Percentiles rank a stretch among this genome's conserved stretches.
Conservation (phyloP, 768 basidiomycete genomes). For the Lactifluus hygrophoroides region DNA sequence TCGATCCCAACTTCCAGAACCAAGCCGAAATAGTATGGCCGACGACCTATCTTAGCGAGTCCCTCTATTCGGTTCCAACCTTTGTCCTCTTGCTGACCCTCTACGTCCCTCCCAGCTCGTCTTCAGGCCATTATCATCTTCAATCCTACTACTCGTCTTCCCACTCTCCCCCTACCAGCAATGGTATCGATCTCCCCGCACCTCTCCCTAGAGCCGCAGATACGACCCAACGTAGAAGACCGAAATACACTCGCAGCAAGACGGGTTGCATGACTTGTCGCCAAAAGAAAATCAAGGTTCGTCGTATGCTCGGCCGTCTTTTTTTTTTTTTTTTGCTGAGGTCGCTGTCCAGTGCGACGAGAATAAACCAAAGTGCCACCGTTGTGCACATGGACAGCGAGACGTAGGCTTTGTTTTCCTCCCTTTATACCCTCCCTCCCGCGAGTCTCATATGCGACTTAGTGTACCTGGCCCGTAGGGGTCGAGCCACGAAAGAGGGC, state of each 20-base stretch:
- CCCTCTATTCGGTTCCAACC: not conserved
- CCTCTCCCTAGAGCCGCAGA: conserved; percentile 39
- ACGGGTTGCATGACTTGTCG: conserved; percentile 93
- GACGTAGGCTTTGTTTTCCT: conserved; percentile 43
- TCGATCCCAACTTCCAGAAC: conserved; percentile 24
- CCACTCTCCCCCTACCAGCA: conserved; percentile 32
- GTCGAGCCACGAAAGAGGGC: conserved; percentile 66
- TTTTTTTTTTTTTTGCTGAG: not conserved
- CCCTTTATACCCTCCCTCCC: not conserved
- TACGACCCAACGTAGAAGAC: conserved; percentile 61
- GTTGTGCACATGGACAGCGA: conserved; percentile 79
- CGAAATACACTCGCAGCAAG: conserved; percentile 91
- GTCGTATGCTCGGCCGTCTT: conserved; percentile 20
- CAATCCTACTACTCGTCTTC: conserved; percentile 27
- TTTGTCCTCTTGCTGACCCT: not conserved
- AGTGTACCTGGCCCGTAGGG: conserved; percentile 84
- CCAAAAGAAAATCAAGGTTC: conserved; percentile 89
- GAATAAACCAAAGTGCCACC: conserved; percentile 76
- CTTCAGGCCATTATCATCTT: conserved; percentile 24
- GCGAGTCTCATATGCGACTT: not conserved
- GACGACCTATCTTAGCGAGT: conserved; percentile 31
- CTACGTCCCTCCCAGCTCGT: conserved; percentile 21
- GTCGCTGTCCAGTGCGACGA: conserved; percentile 67
- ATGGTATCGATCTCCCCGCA: conserved; percentile 32
- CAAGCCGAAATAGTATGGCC: conserved; percentile 25